Evolutionary conservation across 2,329 filamentous ascomycete genomes (phyloP), one percentile per base, ranked within the genome.

Genomic region (Ascochyta lentis): DNA sequence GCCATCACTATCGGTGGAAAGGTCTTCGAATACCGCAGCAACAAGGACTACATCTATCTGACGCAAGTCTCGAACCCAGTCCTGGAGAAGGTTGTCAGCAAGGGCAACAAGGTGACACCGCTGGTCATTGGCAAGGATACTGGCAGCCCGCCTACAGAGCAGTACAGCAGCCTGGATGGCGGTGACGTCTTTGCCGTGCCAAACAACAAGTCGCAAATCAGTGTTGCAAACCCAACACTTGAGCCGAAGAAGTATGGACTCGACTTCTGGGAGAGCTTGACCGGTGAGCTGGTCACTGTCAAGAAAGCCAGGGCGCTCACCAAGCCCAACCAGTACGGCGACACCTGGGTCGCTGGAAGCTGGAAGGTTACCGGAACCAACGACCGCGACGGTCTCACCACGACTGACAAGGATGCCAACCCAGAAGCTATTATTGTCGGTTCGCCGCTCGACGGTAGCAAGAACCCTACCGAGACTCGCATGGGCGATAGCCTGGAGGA

Each of bases 191-290:
- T 89, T 58, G 82, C 76, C 1, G 76, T 89, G 4, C 88, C 89
- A 10, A 89, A 89, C 67, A 88, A 85, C 57, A 77, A 78, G 35
- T 82, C 78, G 58, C 80, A 81, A 61, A 68, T 91, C 35, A 88
- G 86, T 2, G 76, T 72, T 6, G 77, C 70, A 31, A 90, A 91
- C 69, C 87, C 87, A 0, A 76, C 77, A 13, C 79, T 91, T 35
- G 72, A 88, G 57, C 88, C 88, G 2, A 75, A 77, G 22, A 75
- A 78, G 38, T 91, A 87, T 66, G 89, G 88, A 2, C 77, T 91
- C 27, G 89, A 91, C 71, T 91, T 90, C 68, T 91, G 88, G 89
- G 86, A 91, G 80, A 87, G 83, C 59, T 74, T 91, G 54, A 80
- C 78, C 49, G 89, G 88, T 26, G 86, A 90, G 73, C 78, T 90